Base-by-base conservation (phyloP, 768 basidiomycete species). In the Mycena leptocephala region DNA sequence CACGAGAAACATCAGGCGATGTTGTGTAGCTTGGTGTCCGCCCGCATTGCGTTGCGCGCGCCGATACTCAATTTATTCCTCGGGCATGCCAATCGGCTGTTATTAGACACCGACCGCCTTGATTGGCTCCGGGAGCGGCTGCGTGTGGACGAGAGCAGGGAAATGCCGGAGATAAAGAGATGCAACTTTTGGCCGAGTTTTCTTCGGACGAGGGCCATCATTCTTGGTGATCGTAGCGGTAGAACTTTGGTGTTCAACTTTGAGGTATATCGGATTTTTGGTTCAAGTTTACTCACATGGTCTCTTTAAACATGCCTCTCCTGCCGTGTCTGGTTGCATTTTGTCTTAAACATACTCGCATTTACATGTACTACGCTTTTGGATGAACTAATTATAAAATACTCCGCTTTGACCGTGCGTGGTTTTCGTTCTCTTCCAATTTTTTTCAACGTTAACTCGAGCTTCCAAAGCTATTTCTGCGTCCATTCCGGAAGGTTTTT, bases 121-220 rank as follows among this genome's bases (percentile, higher is more conserved):
- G 61, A 63, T 22, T 77, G 76, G 76, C 67, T 77, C 5, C 51
- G 59, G 53, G 71, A 73, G 59, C 66, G 46, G 18, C 37, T 77
- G 61, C 46, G 26, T 32, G 66, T 77, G 24, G 71, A 72, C 32
- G 76, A 77, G 39, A 55, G 67, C 63, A 24, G 28, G 22, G 71
- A 77, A 53, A 69, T 77, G 71, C 72, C 71, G 8, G 72, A 35
- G 76, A 77, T 30, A 72, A 73, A 16, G 67, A 73, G 71, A 69
- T 77, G 72, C 30, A 72, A 3, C 13, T 43, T 33, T 53, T 77
- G 67, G 72, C 62, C 10, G 72, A 73, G 61, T 77, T 77, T 64
- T 61, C 76, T 46, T 30, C 71, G 4, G 71, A 67, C 2, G 67
- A 73, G 26, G 53, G n/a, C 39, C 48, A 67, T 41, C 33, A 18